Evolutionary conservation across 805 yeast species (phyloP).

Genomic region (Myxozyma monticola): DNA sequence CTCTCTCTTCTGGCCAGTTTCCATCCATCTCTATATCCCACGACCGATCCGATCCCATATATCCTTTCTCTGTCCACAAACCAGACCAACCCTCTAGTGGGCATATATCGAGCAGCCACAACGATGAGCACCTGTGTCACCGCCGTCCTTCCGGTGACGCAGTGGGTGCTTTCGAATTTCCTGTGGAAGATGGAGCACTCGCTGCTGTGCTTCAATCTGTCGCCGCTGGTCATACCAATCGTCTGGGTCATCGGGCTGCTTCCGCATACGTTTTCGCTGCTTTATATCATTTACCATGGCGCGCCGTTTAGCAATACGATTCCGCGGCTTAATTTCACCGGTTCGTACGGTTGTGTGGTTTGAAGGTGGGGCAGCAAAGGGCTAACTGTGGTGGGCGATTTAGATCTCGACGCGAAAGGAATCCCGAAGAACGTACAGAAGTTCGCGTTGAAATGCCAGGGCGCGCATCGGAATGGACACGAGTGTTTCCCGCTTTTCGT

Average conservation of each 20-base stretch:
- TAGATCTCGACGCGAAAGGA: conserved; percentile 10
- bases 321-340: conserved; percentile 15
- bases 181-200: conserved; percentile 16
- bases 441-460: conserved; percentile 18
- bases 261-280: conserved; percentile 22
- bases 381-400: too few relatives aligned
- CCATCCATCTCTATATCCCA: too few relatives aligned
- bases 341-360: not conserved
- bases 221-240: conserved; percentile 16
- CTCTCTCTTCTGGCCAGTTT: too few relatives aligned
- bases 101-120: too few relatives aligned
- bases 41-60: too few relatives aligned
- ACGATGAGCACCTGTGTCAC: too few relatives aligned
- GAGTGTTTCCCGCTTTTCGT: conserved; percentile 24
- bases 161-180: not conserved
- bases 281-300: conserved; percentile 11
- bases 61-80: too few relatives aligned
- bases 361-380: not conserved
- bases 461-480: conserved; percentile 20
- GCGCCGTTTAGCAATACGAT: conserved; percentile 17
- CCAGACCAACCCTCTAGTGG: too few relatives aligned
- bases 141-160: too few relatives aligned
- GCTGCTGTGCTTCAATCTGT: conserved; percentile 17
- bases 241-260: conserved; percentile 21
- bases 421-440: conserved; percentile 6